Evolutionary conservation across 495 filamentous ascomycete genomes (phyloP).

Genomic region (Trichoderma orchidacearum): DNA sequence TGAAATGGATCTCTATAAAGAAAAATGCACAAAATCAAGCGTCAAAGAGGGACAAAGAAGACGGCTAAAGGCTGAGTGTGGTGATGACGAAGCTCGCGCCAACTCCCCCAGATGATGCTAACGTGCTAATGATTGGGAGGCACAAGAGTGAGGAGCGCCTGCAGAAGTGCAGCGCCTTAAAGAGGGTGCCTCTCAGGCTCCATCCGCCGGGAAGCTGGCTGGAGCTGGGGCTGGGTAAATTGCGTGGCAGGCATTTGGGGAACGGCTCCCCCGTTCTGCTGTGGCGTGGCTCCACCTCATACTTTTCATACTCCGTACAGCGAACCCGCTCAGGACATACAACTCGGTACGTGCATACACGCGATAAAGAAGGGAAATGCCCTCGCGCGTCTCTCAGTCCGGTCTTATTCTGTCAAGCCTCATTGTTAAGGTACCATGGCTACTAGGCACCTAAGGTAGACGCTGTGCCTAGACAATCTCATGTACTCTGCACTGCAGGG

Average conservation of each 20-base stretch:
- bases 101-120: neutral
- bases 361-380: neutral
- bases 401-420: no score
- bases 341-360: neutral
- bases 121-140: neutral
- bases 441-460: no score
- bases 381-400: no score
- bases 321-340: no score
- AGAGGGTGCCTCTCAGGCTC: no score
- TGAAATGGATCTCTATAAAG: no score
- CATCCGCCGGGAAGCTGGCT: neutral
- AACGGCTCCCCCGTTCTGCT: neutral
- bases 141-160: neutral
- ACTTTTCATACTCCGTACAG: neutral
- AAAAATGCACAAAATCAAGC: neutral
- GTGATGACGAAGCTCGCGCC: slow-evolving; percentile 3
- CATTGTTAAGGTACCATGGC: no score
- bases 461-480: no score
- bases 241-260: neutral
- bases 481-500: no score
- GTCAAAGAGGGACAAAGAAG: neutral
- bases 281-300: neutral
- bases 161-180: neutral
- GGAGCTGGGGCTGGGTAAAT: neutral
- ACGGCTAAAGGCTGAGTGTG: neutral